Evolutionary conservation across 2,329 filamentous ascomycete genomes (phyloP), one percentile per base, ranked within the genome.

Genomic region (Camptophora hylomeconis): DNA sequence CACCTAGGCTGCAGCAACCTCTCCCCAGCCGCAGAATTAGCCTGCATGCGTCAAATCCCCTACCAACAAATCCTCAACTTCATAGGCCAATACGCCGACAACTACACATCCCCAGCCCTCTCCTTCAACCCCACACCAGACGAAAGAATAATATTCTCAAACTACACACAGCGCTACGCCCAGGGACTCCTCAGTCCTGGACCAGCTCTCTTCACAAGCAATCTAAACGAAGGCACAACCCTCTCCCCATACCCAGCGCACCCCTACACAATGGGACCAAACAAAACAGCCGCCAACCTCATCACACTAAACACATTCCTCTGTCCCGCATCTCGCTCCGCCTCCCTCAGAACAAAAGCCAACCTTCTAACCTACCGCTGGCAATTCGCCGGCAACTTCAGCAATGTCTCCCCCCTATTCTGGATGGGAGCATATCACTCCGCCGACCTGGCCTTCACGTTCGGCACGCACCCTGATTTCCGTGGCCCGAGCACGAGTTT

Each of bases 401-500:
- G 53, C 12, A 61, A 62, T 33, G 49, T 60, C 27, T 48, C 50
- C 9, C 51, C 51, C 0, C 42, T 44, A 15, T 33, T 44, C 2
- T 63, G 57, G 55, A 45, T 61, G 24, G 58, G 58, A 5, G 57
- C 57, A 1, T 62, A 56, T 28, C 59, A 62, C 33, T 48, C 45
- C 21, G 44, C 45, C 5, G 56, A 61, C 26, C 40, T 56, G 13
- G 50, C 53, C 8, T 34, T 59, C 39, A 35, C 53, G 15, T 56
- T 60, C 38, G 57, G 54, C 2, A 58, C 57, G 1, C 53, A 57
- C 31, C 38, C 38, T 2, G 40, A 44, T 17, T 20, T 32, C 8
- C 26, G 39, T 5, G 36, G 38, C 7, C 16, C 37, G 10, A 26
- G 30, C 10, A 32, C 30, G 5, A 10, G 25, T n/a, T 29, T 45